Evolutionary conservation across 2,329 filamentous ascomycete species (phyloP).

Genomic region (Fusarium tricinctum): DNA sequence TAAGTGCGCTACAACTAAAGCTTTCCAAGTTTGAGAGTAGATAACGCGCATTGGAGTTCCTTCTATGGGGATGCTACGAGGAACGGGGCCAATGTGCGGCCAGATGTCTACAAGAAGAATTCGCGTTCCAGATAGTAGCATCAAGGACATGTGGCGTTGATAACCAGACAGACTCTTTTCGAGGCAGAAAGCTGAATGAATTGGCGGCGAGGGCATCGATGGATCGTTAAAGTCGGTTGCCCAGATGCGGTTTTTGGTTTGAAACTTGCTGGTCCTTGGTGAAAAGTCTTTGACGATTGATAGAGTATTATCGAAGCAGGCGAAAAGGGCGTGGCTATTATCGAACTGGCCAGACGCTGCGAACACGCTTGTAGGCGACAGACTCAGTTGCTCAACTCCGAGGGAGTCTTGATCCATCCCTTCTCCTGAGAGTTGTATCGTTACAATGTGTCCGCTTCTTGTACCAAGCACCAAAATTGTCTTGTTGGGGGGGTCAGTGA

Average conservation of each 20-base stretch:
- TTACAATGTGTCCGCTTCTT: constrained; percentile 66
- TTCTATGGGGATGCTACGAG: constrained; percentile 62
- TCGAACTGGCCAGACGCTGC: constrained; percentile 46
- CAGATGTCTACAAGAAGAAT: constrained; percentile 69
- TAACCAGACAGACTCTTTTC: constrained; percentile 56
- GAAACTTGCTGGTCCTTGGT: constrained; percentile 50
- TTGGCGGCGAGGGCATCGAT: constrained; percentile 60
- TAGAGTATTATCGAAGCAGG: constrained; percentile 64
- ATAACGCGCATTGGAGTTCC: constrained; percentile 67
- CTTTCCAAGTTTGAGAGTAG: constrained; percentile 67
- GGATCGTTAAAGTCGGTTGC: constrained; percentile 64
- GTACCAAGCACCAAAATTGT: constrained; percentile 62
- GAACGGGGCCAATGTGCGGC: constrained; percentile 60
- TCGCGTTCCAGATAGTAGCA: constrained; percentile 64
- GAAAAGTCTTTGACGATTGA: constrained; percentile 59
- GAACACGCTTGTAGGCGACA: constrained; percentile 55
- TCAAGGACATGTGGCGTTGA: constrained; percentile 58
- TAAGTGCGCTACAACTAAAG: constrained; percentile 66
- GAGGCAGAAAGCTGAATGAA: constrained; percentile 64
- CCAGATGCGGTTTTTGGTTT: constrained; percentile 63
- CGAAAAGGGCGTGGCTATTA: constrained; percentile 55
- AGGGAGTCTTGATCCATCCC: constrained; percentile 47
- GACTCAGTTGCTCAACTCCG: constrained; percentile 53
- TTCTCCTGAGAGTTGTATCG: constrained; percentile 49
- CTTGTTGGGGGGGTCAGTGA: constrained; percentile 48